Evolutionary conservation across 2,329 filamentous ascomycete genomes (phyloP).

Genomic region (Arthrinium puccinioides): DNA sequence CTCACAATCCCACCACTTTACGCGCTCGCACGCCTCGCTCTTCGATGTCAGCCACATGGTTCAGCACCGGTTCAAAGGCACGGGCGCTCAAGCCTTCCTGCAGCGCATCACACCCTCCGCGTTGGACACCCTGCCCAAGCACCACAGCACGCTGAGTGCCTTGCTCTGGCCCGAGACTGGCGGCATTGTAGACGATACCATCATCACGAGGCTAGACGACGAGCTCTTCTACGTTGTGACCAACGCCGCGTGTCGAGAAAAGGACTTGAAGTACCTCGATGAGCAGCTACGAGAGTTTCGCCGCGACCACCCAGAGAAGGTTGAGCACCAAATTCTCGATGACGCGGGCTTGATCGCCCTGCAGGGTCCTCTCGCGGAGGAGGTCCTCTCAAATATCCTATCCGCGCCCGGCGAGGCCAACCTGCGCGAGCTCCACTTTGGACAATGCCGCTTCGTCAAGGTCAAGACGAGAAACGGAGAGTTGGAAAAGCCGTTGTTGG

Average conservation of each 20-base stretch:
- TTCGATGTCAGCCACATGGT: slow-evolving; percentile 98
- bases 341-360: slow-evolving; percentile 77
- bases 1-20: slow-evolving; percentile 82
- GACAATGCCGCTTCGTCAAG: slow-evolving; percentile 60
- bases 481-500: slow-evolving; percentile 50
- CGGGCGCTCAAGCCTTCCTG: slow-evolving; percentile 73
- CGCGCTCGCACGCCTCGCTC: slow-evolving; percentile 76
- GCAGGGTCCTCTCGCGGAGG: slow-evolving; percentile 73
- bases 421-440: slow-evolving; percentile 72
- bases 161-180: slow-evolving; percentile 74
- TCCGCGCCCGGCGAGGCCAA: slow-evolving; percentile 41
- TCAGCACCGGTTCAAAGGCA: slow-evolving; percentile 78
- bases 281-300: slow-evolving; percentile 59
- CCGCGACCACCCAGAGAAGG: slow-evolving; percentile 42
- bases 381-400: slow-evolving; percentile 60
- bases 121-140: slow-evolving; percentile 53
- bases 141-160: slow-evolving; percentile 76
- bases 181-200: slow-evolving; percentile 90
- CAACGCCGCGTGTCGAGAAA: slow-evolving; percentile 86
- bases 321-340: slow-evolving; percentile 64
- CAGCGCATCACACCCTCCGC: slow-evolving; percentile 77
- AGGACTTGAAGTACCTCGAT: slow-evolving; percentile 73
- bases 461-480: slow-evolving; percentile 52
- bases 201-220: slow-evolving; percentile 72
- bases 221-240: slow-evolving; percentile 88